Evolutionary conservation across 306 rosid genomes (phyloP), one percentile per base, ranked within the genome.

Genomic region (Corylus americana): DNA sequence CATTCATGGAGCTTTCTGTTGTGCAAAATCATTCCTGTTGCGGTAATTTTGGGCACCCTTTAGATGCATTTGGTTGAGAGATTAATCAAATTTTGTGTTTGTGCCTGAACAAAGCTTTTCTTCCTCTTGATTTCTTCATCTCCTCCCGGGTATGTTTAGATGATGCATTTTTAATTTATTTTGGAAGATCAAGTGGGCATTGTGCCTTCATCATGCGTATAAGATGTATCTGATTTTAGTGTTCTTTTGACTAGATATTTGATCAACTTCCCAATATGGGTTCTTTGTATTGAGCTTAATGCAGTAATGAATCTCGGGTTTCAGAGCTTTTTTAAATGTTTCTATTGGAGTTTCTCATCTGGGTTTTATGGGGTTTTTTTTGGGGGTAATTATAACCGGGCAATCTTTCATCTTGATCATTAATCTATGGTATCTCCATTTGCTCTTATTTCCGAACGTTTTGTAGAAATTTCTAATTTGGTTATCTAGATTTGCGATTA

Each of bases 41-140:
- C 66, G 25, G 70, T 18, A 53, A 67, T 31, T 61, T 77, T 39
- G n/a, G 71, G 44, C 35, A 78, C 80, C 83, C 83, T 53, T 88
- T 84, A 77, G 71, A 74, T 78, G 76, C 50, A 74, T 82, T 71
- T 70, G 79, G 3, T 18, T 58, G 84, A 72, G 79, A 78, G 58
- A 67, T 83, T 29, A 55, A 20, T 64, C 54, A 55, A 71, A 42
- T 44, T 81, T 50, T 81, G 27, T 82, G 8, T 72, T 10, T 45
- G 74, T 70, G 69, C 47, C 44, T 80, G 70, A 44, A 27, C 74
- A 68, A 53, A 44, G 69, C 49, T 66, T 2, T 64, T 73, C 66
- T 82, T n/a, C 45, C 68, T 61, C 53, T 69, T 74, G 59, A 61
- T 59, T 53, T 70, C 16, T 75, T 77, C 77, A 51, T 42, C 37